Base-by-base conservation (phyloP, 768 basidiomycete genomes). In the Tylopilus intermedius region DNA sequence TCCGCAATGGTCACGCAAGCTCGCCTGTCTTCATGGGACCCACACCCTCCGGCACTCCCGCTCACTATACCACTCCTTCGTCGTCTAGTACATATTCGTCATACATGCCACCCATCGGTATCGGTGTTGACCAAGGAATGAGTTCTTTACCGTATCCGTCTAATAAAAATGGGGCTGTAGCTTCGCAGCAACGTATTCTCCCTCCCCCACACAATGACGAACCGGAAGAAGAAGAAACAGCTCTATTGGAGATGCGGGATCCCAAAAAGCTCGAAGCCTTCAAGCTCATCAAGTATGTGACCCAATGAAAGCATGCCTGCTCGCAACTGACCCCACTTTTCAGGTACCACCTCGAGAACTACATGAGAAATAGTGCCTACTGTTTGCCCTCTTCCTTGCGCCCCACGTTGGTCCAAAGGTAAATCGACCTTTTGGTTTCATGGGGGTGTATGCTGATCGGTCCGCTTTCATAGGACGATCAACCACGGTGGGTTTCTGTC, bases 331-430 rank as follows among this genome's bases (percentile, higher is more conserved):
- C 42, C 8, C 41, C 41, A 29, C 29, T 24, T 41, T 26, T 35
- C 38, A 91, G 90, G 54, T 94, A 95, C 68, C 94, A 97, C 64
- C 76, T 97, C 45, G 88, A 93, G 60, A 95, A 95, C 61, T 93
- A 83, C 67, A 86, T 84, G 64, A 76, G 87, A 55, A 94, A 94
- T 61, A 84, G 84, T 39, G 79, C 81, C 10, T 97, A 97, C 65
- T 90, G 88, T 62, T 74, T 97, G 6, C 94, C 94, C 0, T 82
- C 89, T 2, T 94, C 91, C 11, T 72, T 97, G 44, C 81, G 89
- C 5, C 92, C 93, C 1, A 93, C 93, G 5, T 71, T 87, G n/a
- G 84, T 94, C 11, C 94, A 97, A 71, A 82, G 86, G 79, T 88
- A 44, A 73, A 33, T 47, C 5, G 24, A 24, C 32, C 22, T 6